Percentiles rank a stretch among this genome's conserved stretches.
Evolutionary conservation across 164 flowering plant species (phyloP).

Genomic region (Magnolia officinalis): DNA sequence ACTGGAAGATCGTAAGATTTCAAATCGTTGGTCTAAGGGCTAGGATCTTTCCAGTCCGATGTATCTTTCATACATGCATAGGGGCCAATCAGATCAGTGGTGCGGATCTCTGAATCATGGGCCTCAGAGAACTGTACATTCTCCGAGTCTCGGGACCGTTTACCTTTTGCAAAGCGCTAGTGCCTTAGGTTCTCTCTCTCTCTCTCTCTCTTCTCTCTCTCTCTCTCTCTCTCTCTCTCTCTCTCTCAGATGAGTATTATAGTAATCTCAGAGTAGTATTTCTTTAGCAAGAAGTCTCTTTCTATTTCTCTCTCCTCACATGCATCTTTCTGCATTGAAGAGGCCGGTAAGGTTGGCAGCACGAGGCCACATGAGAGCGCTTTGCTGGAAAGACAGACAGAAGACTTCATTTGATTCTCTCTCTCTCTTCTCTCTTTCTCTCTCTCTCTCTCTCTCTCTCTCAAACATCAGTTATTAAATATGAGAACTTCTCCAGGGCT

Average conservation of each 20-base stretch:
- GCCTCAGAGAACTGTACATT: too few relatives aligned
- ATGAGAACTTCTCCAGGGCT: too few relatives aligned
- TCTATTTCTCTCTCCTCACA: background rate
- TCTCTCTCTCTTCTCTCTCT: background rate
- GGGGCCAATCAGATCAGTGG: too few relatives aligned
- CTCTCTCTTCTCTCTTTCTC: slow-evolving; percentile 18
- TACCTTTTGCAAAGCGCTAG: too few relatives aligned
- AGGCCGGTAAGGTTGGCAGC: slow-evolving; percentile 3
- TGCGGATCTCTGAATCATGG: too few relatives aligned
- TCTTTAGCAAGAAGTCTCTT: background rate
- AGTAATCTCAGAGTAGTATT: background rate
- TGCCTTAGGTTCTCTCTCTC: background rate
- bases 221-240: background rate
- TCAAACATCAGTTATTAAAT: too few relatives aligned
- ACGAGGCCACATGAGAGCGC: slow-evolving; percentile 34
- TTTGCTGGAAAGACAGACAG: slow-evolving; percentile 21
- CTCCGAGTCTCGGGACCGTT: too few relatives aligned
- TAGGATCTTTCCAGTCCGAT: too few relatives aligned
- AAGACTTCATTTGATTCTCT: slow-evolving; percentile 22
- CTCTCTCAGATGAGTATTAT: background rate
- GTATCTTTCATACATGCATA: too few relatives aligned
- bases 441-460: background rate
- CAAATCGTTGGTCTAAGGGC: too few relatives aligned
- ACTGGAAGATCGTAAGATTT: too few relatives aligned
- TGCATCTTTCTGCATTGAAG: background rate